Conservation (phyloP, 306 rosid species). For the Oxytropis ochrocephala region DNA sequence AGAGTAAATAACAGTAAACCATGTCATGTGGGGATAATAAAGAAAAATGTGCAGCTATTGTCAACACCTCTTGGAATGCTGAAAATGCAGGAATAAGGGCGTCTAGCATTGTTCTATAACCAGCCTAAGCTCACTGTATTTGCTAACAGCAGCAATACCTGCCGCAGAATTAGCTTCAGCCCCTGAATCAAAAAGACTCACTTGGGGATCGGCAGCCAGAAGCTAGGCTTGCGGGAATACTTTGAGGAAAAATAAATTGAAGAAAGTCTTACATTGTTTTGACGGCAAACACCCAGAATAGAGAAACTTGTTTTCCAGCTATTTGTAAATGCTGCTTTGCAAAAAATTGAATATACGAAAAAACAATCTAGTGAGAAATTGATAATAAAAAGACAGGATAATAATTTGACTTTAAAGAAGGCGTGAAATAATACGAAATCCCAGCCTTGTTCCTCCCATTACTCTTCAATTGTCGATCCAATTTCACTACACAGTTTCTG, state of each 20-base stretch:
- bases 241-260: neutral
- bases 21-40: constrained; percentile 9
- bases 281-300: constrained; percentile 37
- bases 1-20: constrained; percentile 14
- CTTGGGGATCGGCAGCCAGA: constrained; percentile 6
- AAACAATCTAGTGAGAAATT: neutral
- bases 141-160: constrained; percentile 79
- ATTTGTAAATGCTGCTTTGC: constrained; percentile 72
- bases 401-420: constrained; percentile 8
- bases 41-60: constrained; percentile 1
- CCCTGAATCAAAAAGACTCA: constrained; percentile 56
- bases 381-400: neutral
- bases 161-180: constrained; percentile 73
- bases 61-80: constrained; percentile 64
- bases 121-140: constrained; percentile 94
- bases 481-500: constrained; percentile 78
- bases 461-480: constrained; percentile 70
- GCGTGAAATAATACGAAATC: constrained; percentile 52
- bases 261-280: constrained; percentile 56
- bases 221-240: neutral
- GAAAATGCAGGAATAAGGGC: constrained; percentile 83
- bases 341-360: constrained; percentile 61
- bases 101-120: constrained; percentile 88
- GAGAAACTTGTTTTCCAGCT: constrained; percentile 52
- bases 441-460: constrained; percentile 99